phyloP scores from a whole-genome alignment of 441 rosid species.

The Erodium chrysanthum region DNA sequence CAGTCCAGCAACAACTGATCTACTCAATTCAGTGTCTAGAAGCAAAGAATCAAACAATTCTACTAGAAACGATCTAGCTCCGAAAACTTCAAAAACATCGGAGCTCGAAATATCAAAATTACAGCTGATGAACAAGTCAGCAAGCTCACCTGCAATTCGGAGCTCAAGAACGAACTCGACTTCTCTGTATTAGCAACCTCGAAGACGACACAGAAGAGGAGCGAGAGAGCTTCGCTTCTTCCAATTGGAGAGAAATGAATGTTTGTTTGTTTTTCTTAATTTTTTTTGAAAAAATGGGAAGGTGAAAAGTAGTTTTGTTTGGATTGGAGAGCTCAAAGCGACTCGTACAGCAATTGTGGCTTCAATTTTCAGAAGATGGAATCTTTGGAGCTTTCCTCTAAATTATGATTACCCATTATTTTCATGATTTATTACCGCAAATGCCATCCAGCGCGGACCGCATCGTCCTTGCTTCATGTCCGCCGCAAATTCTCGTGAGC shows the following conservation, averaged over 20 bases:
- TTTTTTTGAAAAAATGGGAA: neutral
- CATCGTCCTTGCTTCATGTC: neutral
- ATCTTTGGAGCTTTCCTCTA: neutral
- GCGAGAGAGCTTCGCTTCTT: neutral
- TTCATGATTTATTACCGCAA: neutral
- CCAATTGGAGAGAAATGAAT: constrained; percentile 1
- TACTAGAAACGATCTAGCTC: neutral
- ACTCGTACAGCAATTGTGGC: constrained; percentile 4
- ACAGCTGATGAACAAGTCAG: constrained; percentile 2
- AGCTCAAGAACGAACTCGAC: constrained; percentile 21
- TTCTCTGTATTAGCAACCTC: constrained; percentile 2
- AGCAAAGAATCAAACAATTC: neutral
- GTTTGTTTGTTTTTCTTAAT: neutral
- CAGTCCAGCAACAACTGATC: neutral
- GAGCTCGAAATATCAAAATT: neutral
- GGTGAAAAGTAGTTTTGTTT: neutral
- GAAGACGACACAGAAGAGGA: neutral
- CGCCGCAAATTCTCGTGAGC: neutral
- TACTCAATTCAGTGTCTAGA: neutral
- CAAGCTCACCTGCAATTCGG: constrained; percentile 22
- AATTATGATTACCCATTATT: neutral
- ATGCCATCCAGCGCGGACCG: neutral
- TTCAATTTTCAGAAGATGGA: constrained; percentile 5
- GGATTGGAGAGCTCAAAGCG: constrained; percentile 6
- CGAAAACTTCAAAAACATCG: neutral